A percentile compares a stretch with the other conserved stretches of the same genome.
These are phyloP conservation scores for Corymbia citriodora DNA, from an alignment of 441 rosid species.

Conservation along the genomic window DNA sequence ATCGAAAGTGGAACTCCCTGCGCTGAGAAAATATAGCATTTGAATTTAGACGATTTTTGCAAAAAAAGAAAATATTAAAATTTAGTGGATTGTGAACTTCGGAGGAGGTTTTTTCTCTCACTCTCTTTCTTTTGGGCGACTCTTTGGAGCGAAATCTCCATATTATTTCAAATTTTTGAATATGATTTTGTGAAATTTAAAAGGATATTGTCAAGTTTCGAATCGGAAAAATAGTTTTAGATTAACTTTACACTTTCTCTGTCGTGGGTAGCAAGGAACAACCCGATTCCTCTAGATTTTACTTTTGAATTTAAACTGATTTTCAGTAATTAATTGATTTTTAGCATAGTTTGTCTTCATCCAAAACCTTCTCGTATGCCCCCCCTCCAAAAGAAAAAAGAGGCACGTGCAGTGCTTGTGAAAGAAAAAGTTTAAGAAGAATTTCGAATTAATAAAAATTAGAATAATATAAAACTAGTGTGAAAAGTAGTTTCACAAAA, in stretches of 20 bases:
- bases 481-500: neutral
- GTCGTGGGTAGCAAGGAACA: neutral
- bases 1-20: neutral
- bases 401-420: neutral
- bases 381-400: rapidly evolving
- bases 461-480: neutral
- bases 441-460: neutral
- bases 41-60: neutral
- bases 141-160: neutral
- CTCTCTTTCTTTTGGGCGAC: neutral
- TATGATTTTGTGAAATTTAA: neutral
- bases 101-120: neutral
- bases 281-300: neutral
- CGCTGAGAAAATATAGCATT: neutral
- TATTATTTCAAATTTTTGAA: neutral
- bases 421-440: neutral
- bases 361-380: neutral
- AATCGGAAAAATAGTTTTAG: neutral
- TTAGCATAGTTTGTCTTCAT: neutral
- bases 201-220: neutral
- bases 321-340: neutral
- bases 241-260: neutral
- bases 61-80: neutral
- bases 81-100: neutral
- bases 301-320: neutral